These are phyloP conservation scores for Trapa incisa DNA, from an alignment of 345 rosid species.

Conservation along the genomic window DNA sequence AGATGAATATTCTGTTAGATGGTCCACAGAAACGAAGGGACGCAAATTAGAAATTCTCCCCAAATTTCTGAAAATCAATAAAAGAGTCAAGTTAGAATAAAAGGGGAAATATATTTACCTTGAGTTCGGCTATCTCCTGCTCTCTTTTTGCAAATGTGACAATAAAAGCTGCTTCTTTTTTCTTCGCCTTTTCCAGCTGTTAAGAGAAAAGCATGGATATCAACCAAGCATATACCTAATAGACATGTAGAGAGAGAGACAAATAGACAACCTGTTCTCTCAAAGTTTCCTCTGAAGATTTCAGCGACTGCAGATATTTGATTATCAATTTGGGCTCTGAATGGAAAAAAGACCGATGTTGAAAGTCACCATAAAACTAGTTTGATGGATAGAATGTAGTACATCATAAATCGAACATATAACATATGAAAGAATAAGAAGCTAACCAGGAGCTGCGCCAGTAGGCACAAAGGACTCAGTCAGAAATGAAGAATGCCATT, in stretches of 20 bases:
- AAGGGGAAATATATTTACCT: slow-evolving; percentile 22
- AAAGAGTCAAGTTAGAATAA: too few species aligned
- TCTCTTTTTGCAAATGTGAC: slow-evolving; percentile 91
- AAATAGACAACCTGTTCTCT: slow-evolving; percentile 55
- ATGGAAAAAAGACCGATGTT: slow-evolving; percentile 9
- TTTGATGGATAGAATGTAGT: slow-evolving; percentile 4
- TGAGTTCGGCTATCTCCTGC: slow-evolving; percentile 88
- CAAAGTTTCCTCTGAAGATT: slow-evolving; percentile 70
- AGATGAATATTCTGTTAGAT: background rate
- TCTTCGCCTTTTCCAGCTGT: slow-evolving; percentile 86
- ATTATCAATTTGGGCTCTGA: slow-evolving; percentile 30
- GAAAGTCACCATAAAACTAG: background rate
- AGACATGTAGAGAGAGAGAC: background rate
- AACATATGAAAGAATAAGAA: slow-evolving; percentile 5
- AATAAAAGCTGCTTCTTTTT: slow-evolving; percentile 95
- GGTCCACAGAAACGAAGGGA: background rate
- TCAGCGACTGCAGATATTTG: slow-evolving; percentile 64
- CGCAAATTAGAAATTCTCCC: background rate
- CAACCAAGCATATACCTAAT: background rate
- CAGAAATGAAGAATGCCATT: slow-evolving; percentile 80
- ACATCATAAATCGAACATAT: slow-evolving; percentile 4
- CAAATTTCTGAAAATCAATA: too few species aligned
- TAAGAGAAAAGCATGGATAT: slow-evolving; percentile 9
- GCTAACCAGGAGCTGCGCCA: slow-evolving; percentile 72
- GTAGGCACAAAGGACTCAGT: slow-evolving; percentile 52